A percentile compares a stretch with the other conserved stretches of the same genome.
Evolutionary conservation across 257 asterid genomes (phyloP).

Genomic region (Pogostemon cablin): DNA sequence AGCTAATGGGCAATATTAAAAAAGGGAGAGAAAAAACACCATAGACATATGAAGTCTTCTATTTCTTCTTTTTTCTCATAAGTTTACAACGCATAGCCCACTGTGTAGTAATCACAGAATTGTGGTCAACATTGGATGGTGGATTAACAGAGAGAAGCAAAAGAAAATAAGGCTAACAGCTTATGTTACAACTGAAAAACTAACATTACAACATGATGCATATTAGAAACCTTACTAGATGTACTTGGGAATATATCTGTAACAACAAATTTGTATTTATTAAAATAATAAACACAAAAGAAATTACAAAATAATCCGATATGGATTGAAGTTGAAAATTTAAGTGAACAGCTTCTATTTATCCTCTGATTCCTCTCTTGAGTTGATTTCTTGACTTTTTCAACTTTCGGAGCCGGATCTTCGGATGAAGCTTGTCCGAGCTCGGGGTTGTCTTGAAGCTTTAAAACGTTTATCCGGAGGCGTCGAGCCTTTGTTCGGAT

Average conservation of each 20-base stretch:
- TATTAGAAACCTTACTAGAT: not conserved
- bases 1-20: not conserved
- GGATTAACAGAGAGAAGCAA: not conserved
- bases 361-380: too few relatives aligned
- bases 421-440: too few relatives aligned
- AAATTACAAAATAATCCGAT: too few relatives aligned
- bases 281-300: too few relatives aligned
- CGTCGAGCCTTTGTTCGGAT: too few relatives aligned
- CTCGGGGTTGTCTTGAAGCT: too few relatives aligned
- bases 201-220: not conserved
- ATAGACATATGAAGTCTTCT: not conserved
- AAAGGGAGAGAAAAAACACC: not conserved
- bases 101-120: not conserved
- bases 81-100: constrained; percentile 18
- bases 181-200: not conserved
- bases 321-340: too few relatives aligned
- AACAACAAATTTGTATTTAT: too few relatives aligned
- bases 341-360: too few relatives aligned
- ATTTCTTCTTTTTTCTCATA: constrained; percentile 3
- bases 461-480: too few relatives aligned
- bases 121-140: not conserved
- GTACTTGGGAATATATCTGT: not conserved
- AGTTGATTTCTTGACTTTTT: too few relatives aligned
- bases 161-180: not conserved
- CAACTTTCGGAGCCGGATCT: too few relatives aligned